phyloP scores from a whole-genome alignment of 1,284 basidiomycete species.

The Naganishia sp. region DNA sequence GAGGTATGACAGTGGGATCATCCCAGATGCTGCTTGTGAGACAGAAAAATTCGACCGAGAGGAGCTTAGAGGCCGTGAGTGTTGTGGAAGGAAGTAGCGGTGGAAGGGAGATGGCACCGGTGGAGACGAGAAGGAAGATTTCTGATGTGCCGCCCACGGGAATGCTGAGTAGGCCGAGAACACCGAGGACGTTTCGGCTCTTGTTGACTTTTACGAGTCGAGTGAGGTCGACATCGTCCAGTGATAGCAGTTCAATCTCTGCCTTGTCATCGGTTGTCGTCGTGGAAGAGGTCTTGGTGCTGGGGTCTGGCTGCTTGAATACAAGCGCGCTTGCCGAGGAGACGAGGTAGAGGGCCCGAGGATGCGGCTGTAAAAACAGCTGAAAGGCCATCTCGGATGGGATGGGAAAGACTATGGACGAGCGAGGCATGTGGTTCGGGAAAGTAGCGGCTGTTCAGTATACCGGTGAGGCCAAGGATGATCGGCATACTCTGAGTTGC shows the following conservation, averaged over 20 bases:
- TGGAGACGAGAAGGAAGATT: conserved; percentile 51
- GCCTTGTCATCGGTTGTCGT: conserved; percentile 43
- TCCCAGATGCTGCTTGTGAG: conserved; percentile 53
- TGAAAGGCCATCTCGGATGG: conserved; percentile 32
- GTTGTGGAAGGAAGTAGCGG: conserved; percentile 45
- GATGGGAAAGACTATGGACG: no score
- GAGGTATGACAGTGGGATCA: conserved; percentile 38
- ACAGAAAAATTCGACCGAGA: conserved; percentile 56
- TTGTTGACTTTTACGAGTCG: conserved; percentile 64
- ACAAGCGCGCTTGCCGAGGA: conserved; percentile 49
- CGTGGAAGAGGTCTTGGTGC: neutral
- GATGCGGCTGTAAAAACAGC: conserved; percentile 49
- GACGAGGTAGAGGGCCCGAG: conserved; percentile 51
- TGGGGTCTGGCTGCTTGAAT: conserved; percentile 48
- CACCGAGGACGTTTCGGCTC: conserved; percentile 71
- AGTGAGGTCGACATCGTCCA: conserved; percentile 68
- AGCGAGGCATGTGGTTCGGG: no score
- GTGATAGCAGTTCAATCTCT: conserved; percentile 78
- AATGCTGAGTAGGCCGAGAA: conserved; percentile 64
- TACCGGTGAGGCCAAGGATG: neutral
- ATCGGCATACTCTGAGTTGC: neutral
- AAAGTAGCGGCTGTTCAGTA: neutral
- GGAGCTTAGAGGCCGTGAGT: conserved; percentile 52
- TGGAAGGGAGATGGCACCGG: conserved; percentile 41
- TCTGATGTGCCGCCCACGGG: conserved; percentile 52